Conservation (phyloP, 1,284 basidiomycete species). For the Apiotrichum veenhuisii region DNA sequence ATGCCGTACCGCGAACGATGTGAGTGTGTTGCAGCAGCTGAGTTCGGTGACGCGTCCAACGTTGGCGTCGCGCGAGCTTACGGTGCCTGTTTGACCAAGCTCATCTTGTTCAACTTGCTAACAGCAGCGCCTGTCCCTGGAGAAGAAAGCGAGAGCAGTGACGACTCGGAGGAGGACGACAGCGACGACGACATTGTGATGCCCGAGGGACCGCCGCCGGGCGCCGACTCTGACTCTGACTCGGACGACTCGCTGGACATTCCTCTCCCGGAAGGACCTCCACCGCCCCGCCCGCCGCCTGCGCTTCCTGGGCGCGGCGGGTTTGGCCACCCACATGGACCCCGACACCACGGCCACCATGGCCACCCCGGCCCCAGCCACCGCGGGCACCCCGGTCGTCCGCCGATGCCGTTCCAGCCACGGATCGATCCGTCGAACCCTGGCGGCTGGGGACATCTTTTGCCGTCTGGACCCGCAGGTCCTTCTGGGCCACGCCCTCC, state of each 20-base stretch:
- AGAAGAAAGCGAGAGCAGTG: not conserved
- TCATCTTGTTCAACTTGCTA: not conserved
- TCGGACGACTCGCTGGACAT: conserved; percentile 51
- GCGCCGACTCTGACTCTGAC: conserved; percentile 31
- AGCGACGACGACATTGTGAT: conserved; percentile 76
- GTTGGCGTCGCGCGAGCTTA: too few species aligned
- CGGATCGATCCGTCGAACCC: not conserved
- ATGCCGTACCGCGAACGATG: conserved; percentile 88
- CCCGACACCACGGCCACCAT: not conserved
- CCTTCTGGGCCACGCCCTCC: not conserved
- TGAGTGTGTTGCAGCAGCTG: conserved; percentile 50
- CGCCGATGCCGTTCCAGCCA: not conserved
- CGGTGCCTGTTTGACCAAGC: too few species aligned
- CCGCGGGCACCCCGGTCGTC: not conserved
- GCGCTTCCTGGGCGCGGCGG: conserved; percentile 15
- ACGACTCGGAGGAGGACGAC: conserved; percentile 28
- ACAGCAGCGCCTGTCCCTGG: conserved; percentile 2
- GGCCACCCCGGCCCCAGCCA: not conserved
- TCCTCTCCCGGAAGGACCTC: conserved; percentile 50
- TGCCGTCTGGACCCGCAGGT: not conserved
- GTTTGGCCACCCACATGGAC: conserved; percentile 15
- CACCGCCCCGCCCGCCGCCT: conserved; percentile 36
- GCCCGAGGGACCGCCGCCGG: conserved; percentile 75
- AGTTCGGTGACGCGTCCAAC: too few species aligned
- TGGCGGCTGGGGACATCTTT: conserved; percentile 13